Evolutionary conservation across 345 rosid species (phyloP).

Genomic region (Atalantia buxifolia): DNA sequence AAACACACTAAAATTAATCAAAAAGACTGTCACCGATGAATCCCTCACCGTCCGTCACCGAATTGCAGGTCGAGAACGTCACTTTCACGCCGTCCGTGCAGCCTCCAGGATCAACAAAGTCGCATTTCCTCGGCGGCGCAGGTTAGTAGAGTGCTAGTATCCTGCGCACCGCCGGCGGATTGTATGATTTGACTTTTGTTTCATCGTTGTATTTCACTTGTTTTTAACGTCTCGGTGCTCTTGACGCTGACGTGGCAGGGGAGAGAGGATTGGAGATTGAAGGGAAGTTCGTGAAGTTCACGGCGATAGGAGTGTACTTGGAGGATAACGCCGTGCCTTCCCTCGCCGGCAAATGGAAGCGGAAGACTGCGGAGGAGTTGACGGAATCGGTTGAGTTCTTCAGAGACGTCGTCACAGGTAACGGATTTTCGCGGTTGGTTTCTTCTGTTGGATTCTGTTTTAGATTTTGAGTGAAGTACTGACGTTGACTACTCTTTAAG

Average conservation of each 20-base stretch:
- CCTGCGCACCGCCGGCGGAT: neutral
- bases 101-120: conserved; percentile 62
- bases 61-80: conserved; percentile 45
- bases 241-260: conserved; percentile 35
- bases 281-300: conserved; percentile 75
- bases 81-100: conserved; percentile 52
- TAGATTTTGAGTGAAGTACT: neutral
- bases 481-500: neutral
- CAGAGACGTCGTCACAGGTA: conserved; percentile 81
- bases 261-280: conserved; percentile 69
- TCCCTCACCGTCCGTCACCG: conserved; percentile 29
- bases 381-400: conserved; percentile 63
- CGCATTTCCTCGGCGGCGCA: conserved; percentile 83
- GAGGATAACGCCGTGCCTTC: conserved; percentile 50
- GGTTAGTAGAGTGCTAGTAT: conserved; percentile 27
- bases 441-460: neutral
- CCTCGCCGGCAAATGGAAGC: conserved; percentile 67
- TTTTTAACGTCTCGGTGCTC: neutral
- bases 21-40: neutral
- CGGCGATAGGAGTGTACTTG: conserved; percentile 77
- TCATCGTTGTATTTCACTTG: neutral
- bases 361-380: conserved; percentile 52
- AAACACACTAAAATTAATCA: too few relatives aligned
- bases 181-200: neutral
- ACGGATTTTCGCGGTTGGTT: neutral